Percentiles rank a stretch among this genome's conserved stretches.
phyloP scores from a whole-genome alignment of 192 early-diverging fungal genomes.

The Jimgerdemannia flammicorona region DNA sequence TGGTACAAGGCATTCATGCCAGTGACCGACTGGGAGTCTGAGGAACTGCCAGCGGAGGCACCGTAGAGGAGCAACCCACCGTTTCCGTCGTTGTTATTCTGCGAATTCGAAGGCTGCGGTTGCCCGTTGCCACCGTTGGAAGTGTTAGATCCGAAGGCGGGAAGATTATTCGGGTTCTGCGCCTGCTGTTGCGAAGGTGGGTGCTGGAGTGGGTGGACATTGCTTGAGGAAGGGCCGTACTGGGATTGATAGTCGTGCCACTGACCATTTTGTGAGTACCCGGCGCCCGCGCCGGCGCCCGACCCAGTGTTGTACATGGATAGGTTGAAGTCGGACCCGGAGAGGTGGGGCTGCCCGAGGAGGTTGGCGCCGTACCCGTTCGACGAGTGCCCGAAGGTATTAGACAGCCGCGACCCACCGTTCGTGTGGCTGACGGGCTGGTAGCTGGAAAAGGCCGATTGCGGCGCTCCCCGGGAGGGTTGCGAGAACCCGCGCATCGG shows the following conservation, averaged over 20 bases:
- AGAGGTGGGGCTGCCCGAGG: neutral
- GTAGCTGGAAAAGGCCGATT: neutral
- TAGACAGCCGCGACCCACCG: neutral
- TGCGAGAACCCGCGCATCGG: neutral
- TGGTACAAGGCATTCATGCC: neutral
- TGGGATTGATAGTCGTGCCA: neutral
- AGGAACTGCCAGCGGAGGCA: neutral
- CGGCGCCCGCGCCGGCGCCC: too few relatives aligned
- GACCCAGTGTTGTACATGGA: neutral
- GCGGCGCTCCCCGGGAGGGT: neutral
- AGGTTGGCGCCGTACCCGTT: neutral
- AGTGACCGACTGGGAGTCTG: neutral
- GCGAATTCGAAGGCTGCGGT: neutral
- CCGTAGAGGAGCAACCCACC: neutral
- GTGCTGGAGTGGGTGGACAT: neutral
- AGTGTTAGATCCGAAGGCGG: neutral
- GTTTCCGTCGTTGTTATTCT: neutral
- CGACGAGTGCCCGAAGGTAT: neutral
- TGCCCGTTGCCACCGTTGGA: neutral
- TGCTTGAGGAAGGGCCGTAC: neutral
- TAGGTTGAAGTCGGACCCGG: neutral
- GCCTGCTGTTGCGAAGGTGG: neutral
- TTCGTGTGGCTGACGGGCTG: neutral
- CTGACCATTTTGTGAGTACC: neutral
- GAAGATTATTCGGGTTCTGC: neutral